phyloP scores from a whole-genome alignment of 148 eudicot species.

The Rhododendron williamsianum region DNA sequence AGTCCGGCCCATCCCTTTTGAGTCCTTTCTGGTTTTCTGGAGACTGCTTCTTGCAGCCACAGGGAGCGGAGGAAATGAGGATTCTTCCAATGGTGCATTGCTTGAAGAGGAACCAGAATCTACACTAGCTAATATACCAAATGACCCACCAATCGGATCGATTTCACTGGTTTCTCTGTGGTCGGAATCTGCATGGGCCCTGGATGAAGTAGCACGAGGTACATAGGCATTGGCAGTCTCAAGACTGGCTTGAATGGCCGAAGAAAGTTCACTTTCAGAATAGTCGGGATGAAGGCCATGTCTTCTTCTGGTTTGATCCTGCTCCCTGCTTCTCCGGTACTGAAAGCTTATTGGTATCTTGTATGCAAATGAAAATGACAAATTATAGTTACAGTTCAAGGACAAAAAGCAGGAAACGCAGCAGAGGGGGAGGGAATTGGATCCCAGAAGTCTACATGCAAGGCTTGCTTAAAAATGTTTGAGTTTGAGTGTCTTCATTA shows the following conservation, averaged over 20 bases:
- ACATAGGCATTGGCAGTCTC: slow-evolving; percentile 33
- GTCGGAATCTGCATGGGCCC: slow-evolving; percentile 17
- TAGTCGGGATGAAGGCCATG: slow-evolving; percentile 47
- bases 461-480: background rate
- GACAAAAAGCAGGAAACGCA: background rate
- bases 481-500: background rate
- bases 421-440: background rate
- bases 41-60: slow-evolving; percentile 38
- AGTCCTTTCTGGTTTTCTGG: slow-evolving; percentile 33
- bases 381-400: background rate
- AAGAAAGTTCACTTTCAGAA: slow-evolving; percentile 44
- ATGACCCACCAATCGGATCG: slow-evolving; percentile 38
- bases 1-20: slow-evolving; percentile 34
- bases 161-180: slow-evolving; percentile 26
- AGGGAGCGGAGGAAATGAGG: slow-evolving; percentile 74
- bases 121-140: slow-evolving; percentile 43
- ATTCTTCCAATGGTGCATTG: slow-evolving; percentile 40
- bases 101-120: slow-evolving; percentile 52
- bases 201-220: slow-evolving; percentile 33
- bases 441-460: background rate
- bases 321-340: slow-evolving; percentile 57
- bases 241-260: slow-evolving; percentile 64
- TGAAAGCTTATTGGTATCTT: slow-evolving; percentile 80
- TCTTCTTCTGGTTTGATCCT: slow-evolving; percentile 63
- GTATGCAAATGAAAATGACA: background rate